Percentiles rank a stretch among this genome's conserved stretches.
Conservation (phyloP, 768 basidiomycete species). For the Mycena epipterygia region DNA sequence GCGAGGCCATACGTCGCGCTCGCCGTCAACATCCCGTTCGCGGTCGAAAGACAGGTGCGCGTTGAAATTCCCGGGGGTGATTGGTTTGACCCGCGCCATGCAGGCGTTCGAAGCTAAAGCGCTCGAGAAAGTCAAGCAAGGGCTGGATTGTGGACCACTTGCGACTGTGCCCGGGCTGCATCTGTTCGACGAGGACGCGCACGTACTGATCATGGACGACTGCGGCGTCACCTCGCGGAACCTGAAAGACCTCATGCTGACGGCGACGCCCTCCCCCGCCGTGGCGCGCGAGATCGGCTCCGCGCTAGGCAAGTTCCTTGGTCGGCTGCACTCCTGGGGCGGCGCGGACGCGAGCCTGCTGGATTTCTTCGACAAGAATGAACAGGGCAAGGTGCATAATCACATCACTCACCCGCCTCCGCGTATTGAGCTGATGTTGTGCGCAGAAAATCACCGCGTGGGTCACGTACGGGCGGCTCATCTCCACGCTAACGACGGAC, state of each 20-base stretch:
- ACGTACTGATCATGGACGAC: slow-evolving; percentile 66
- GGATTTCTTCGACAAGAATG: slow-evolving; percentile 52
- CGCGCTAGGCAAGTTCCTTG: slow-evolving; percentile 68
- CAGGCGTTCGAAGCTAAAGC: slow-evolving; percentile 48
- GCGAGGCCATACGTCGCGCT: slow-evolving; percentile 49
- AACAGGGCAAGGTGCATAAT: slow-evolving; percentile 51
- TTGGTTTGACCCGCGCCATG: neutral
- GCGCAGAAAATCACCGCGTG: slow-evolving; percentile 41
- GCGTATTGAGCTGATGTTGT: neutral
- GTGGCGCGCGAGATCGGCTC: slow-evolving; percentile 61
- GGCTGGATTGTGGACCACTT: slow-evolving; percentile 39
- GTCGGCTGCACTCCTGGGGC: slow-evolving; percentile 65
- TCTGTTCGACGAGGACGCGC: slow-evolving; percentile 53
- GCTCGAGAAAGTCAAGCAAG: slow-evolving; percentile 44
- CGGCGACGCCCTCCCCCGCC: slow-evolving; percentile 46
- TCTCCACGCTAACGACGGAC: slow-evolving; percentile 48
- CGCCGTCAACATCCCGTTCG: slow-evolving; percentile 40
- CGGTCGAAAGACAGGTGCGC: slow-evolving; percentile 60
- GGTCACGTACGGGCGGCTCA: slow-evolving; percentile 60
- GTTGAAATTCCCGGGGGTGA: neutral
- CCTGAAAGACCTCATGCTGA: slow-evolving; percentile 57
- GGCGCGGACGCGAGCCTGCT: slow-evolving; percentile 44
- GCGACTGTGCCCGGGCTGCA: slow-evolving; percentile 55
- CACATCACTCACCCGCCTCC: slow-evolving; percentile 2
- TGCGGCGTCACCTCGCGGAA: slow-evolving; percentile 50